These are phyloP conservation scores for Evernia prunastri DNA, from an alignment of 495 filamentous ascomycete species.

Conservation along the genomic window DNA sequence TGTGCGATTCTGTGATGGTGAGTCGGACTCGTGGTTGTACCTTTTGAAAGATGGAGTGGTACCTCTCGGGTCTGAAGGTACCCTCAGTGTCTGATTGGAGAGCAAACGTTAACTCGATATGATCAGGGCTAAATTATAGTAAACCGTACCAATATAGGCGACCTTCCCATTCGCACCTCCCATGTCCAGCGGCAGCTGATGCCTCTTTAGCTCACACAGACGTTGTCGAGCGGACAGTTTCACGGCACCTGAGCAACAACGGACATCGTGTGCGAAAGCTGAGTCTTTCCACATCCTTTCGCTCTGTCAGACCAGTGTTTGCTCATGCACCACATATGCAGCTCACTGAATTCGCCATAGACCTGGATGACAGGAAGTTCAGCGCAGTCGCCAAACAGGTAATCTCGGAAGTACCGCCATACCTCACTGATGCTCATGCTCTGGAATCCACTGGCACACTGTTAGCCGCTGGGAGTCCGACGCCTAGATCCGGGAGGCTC, in stretches of 20 bases:
- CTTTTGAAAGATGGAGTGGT: background rate
- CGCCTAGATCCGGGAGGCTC: slow-evolving; percentile 16
- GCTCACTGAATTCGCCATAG: slow-evolving; percentile 62
- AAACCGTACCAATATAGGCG: slow-evolving; percentile 57
- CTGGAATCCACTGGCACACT: slow-evolving; percentile 57
- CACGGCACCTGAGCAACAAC: slow-evolving; percentile 50
- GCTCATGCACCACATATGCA: background rate
- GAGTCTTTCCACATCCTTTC: slow-evolving; percentile 64
- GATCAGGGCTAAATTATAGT: slow-evolving; percentile 5
- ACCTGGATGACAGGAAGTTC: slow-evolving; percentile 26
- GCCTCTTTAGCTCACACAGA: background rate
- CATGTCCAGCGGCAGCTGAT: slow-evolving; percentile 48
- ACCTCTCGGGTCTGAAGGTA: slow-evolving; percentile 66
- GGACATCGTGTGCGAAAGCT: slow-evolving; percentile 63
- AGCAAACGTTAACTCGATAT: background rate
- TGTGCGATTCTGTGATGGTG: slow-evolving; percentile 48
- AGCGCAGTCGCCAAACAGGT: background rate
- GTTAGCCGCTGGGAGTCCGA: slow-evolving; percentile 14
- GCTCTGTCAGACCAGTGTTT: background rate
- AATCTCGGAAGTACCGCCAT: slow-evolving; percentile 22
- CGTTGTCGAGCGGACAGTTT: background rate
- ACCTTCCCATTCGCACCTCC: slow-evolving; percentile 74
- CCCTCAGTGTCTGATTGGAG: slow-evolving; percentile 61
- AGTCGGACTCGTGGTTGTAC: background rate
- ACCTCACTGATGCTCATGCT: slow-evolving; percentile 76